phyloP scores from a whole-genome alignment of 176 grass and related monocot species.

The Alloteropsis semialata region DNA sequence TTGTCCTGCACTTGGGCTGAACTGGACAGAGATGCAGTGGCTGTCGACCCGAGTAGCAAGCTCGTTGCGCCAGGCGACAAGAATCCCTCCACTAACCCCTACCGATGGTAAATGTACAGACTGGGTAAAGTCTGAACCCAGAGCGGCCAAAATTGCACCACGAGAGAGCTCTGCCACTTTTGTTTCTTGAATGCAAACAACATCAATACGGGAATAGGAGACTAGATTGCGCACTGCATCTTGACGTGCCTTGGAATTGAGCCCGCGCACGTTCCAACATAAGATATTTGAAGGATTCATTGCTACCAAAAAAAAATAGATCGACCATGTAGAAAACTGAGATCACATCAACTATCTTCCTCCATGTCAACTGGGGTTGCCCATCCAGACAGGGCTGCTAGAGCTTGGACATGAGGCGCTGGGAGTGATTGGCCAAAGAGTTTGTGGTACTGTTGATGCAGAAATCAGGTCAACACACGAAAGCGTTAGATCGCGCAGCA shows the following conservation, averaged over 20 bases:
- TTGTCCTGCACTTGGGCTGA: rapidly evolving
- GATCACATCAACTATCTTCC: too few relatives aligned
- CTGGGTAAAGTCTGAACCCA: rapidly evolving
- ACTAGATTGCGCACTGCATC: not conserved
- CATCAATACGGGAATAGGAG: rapidly evolving
- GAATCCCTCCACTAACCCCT: not conserved
- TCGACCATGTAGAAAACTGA: too few relatives aligned
- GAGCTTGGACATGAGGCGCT: too few relatives aligned
- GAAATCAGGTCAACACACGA: too few relatives aligned
- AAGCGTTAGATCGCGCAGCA: too few relatives aligned
- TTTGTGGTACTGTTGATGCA: too few relatives aligned
- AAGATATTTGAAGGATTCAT: not conserved
- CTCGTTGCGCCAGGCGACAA: not conserved
- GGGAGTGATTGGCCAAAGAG: too few relatives aligned
- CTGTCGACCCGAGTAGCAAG: not conserved
- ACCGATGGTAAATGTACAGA: rapidly evolving
- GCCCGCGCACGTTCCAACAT: not conserved
- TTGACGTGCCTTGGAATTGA: not conserved
- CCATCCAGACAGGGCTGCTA: too few relatives aligned
- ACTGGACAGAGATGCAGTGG: not conserved
- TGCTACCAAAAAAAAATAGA: too few relatives aligned
- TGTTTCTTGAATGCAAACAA: not conserved
- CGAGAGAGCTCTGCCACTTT: not conserved
- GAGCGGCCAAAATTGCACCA: rapidly evolving
- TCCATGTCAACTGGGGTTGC: too few relatives aligned